Conservation (phyloP, 2,329 filamentous ascomycete genomes). For the Penicillium sp. region DNA sequence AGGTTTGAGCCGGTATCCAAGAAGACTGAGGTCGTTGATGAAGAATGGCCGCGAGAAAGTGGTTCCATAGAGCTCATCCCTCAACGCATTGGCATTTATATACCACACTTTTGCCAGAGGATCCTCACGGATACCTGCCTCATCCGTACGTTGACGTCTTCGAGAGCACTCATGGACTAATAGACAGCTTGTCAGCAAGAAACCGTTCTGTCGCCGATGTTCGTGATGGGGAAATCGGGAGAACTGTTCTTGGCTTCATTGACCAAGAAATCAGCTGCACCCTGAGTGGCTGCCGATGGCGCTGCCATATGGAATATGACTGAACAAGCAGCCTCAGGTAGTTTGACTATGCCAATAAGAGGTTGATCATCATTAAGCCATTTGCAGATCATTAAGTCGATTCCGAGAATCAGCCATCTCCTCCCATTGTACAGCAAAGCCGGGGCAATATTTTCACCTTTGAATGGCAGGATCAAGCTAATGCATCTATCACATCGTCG, state of each 20-base stretch:
- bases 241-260: constrained; percentile 6
- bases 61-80: constrained; percentile 12
- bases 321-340: not conserved
- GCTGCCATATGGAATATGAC: constrained; percentile 2
- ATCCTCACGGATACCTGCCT: not conserved
- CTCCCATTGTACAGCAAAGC: not conserved
- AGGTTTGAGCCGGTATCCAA: not conserved
- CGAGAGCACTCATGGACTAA: constrained; percentile 11
- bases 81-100: constrained; percentile 13
- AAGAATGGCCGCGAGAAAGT: constrained; percentile 13
- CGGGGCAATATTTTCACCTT: not conserved
- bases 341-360: constrained; percentile 13
- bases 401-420: no score
- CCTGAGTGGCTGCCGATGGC: constrained; percentile 3
- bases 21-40: not conserved
- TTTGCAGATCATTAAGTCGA: constrained; percentile 20
- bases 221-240: constrained; percentile 9
- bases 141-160: constrained; percentile 7
- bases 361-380: constrained; percentile 23
- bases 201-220: not conserved
- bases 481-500: not conserved
- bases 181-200: constrained; percentile 1
- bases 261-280: constrained; percentile 8
- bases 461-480: not conserved
- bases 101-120: constrained; percentile 5